phyloP scores from a whole-genome alignment of 805 yeast species.

The Saccharomycopsis amapae region DNA sequence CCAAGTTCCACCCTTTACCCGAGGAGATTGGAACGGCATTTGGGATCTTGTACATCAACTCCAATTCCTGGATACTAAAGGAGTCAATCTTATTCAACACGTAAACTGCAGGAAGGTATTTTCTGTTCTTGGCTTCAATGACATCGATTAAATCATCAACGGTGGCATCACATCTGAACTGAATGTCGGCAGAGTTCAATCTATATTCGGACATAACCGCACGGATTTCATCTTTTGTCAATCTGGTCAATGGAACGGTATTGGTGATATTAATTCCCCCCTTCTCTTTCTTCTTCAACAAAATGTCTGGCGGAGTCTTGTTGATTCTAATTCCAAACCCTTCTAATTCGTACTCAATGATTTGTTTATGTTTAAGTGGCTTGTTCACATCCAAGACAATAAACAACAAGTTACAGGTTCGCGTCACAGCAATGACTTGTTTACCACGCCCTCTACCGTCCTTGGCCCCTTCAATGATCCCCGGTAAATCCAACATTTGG shows the following conservation, averaged over 20 bases:
- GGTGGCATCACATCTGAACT: slow-evolving; percentile 95
- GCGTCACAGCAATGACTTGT: slow-evolving; percentile 98
- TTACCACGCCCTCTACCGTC: slow-evolving; percentile 91
- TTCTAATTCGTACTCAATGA: slow-evolving; percentile 91
- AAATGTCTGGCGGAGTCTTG: slow-evolving; percentile 85
- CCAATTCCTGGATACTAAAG: slow-evolving; percentile 88
- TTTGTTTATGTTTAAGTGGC: slow-evolving; percentile 88
- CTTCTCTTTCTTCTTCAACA: slow-evolving; percentile 85
- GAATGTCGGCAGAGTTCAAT: slow-evolving; percentile 92
- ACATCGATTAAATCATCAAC: slow-evolving; percentile 95
- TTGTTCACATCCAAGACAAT: slow-evolving; percentile 94
- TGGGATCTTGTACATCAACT: slow-evolving; percentile 84
- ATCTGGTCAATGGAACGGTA: slow-evolving; percentile 85
- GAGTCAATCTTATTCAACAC: slow-evolving; percentile 95
- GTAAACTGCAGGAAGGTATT: slow-evolving; percentile 92
- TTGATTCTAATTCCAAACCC: slow-evolving; percentile 96
- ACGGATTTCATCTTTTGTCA: slow-evolving; percentile 86
- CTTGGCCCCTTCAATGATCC: slow-evolving; percentile 86
- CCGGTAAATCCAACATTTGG: slow-evolving; percentile 91
- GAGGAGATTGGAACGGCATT: slow-evolving; percentile 96
- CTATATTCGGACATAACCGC: slow-evolving; percentile 96
- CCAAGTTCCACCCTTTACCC: slow-evolving; percentile 95
- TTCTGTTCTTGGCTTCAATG: slow-evolving; percentile 81
- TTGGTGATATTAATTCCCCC: slow-evolving; percentile 94
- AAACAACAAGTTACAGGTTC: slow-evolving; percentile 90